Evolutionary conservation across 1,284 basidiomycete species (phyloP), one percentile per base, ranked within the genome.

Genomic region (Malassezia dermatis): DNA sequence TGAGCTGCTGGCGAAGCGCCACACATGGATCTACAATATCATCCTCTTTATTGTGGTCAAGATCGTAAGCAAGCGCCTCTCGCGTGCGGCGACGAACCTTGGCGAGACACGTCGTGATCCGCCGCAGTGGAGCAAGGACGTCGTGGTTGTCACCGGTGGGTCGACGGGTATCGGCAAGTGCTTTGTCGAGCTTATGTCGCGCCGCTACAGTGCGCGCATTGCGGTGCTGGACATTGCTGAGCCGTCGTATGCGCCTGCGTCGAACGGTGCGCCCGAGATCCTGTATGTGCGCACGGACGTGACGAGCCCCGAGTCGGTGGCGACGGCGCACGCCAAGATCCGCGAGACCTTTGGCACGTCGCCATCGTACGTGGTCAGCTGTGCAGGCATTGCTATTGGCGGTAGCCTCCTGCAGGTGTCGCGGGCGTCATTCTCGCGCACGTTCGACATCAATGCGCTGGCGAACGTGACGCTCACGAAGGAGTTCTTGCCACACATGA

Each of bases 261-360:
- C 40, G 26, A 13, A 47, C 19, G 71, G 70, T 7, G 67, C 67
- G 1, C 70, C 71, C 27, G 60, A 68, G 47, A 68, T 71, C 26
- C 62, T 71, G 19, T 73, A 69, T 53, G 58, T 68, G 56, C 69
- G 69, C 61, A 68, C 66, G 13, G 71, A 74, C 39, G 70, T 74
- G 23, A 59, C 62, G 32, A 62, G 63, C 56, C 55, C 58, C 21
- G 66, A 65, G 28, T 53, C 58, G 43, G 63, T 74, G 31, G 58
- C 61, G 8, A 47, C 53, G 13, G 70, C 64, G 4, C 67, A 64
- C 10, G 50, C 58, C 11, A 52, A 64, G 56, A 71, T 74, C 40
- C 53, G 61, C 26, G 65, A 69, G 50, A 60, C 57, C 41, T 48
- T 67, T 21, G 66, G 66, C 41, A 51, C 53, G 8, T 48, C 55